A percentile compares a stretch with the other conserved stretches of the same genome.
Conservation (phyloP, 129 eudicot species). For the Silybum marianum region DNA sequence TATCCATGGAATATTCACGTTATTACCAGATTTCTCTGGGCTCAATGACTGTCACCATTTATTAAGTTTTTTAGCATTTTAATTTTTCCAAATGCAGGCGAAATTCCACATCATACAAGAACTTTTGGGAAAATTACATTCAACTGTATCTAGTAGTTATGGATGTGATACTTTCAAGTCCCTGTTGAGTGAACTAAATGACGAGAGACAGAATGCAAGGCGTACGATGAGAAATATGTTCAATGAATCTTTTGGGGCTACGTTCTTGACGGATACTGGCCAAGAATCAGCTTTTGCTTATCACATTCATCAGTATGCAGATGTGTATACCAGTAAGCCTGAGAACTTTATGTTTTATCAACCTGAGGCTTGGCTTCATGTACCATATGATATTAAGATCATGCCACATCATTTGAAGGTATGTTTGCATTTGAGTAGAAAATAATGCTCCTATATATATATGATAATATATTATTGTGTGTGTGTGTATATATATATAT, state of each 20-base stretch:
- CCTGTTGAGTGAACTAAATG: constrained; percentile 73
- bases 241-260: constrained; percentile 90
- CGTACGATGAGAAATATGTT: constrained; percentile 83
- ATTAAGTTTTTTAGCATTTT: not conserved
- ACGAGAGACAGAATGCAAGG: constrained; percentile 86
- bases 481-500: too few species aligned
- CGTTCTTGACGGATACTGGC: constrained; percentile 89
- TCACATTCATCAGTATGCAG: constrained; percentile 94
- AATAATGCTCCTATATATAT: not conserved
- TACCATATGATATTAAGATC: constrained; percentile 87
- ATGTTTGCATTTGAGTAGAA: not conserved
- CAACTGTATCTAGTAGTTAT: constrained; percentile 49
- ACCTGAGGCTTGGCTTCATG: constrained; percentile 96
- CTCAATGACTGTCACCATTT: not conserved
- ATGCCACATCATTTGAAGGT: constrained; percentile 99
- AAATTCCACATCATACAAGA: constrained; percentile 94
- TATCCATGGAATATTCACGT: constrained; percentile 19
- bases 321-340: constrained; percentile 94
- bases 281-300: constrained; percentile 97
- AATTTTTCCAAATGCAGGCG: constrained; percentile 50
- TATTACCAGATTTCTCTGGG: too few species aligned
- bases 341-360: constrained; percentile 93
- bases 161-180: constrained; percentile 60
- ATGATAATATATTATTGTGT: too few species aligned
- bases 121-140: constrained; percentile 88